A percentile compares a stretch with the other conserved stretches of the same genome.
Conservation (phyloP, 1,284 basidiomycete species). For the Polyporus tsugae region DNA sequence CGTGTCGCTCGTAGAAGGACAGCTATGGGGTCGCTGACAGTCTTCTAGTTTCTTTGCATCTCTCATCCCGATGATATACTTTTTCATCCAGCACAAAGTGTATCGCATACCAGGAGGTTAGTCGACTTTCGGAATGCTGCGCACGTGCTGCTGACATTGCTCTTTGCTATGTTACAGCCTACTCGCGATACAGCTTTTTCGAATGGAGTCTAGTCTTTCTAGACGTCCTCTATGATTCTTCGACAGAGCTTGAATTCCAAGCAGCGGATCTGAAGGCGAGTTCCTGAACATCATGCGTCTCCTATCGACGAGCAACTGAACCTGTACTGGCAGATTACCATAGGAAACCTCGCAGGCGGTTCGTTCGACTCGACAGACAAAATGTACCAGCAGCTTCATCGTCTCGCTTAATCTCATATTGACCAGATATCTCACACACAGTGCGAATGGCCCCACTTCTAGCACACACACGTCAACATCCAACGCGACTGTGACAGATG, state of each 20-base stretch:
- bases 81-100: conserved; percentile 87
- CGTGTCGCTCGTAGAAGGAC: conserved; percentile 32
- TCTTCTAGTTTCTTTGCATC: conserved; percentile 70
- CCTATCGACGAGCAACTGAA: neutral
- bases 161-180: conserved; percentile 59
- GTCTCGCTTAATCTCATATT: conserved; percentile 45
- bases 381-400: conserved; percentile 52
- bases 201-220: conserved; percentile 88
- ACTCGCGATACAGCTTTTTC: conserved; percentile 86
- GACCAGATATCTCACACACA: conserved; percentile 19
- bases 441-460: neutral
- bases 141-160: neutral
- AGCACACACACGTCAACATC: no score
- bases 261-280: conserved; percentile 61
- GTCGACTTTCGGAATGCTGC: conserved; percentile 23
- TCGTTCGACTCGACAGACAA: conserved; percentile 37
- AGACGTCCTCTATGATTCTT: conserved; percentile 83
- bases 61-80: conserved; percentile 82
- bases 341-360: conserved; percentile 37
- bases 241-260: conserved; percentile 69
- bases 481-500: neutral
- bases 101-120: conserved; percentile 80
- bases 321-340: conserved; percentile 40
- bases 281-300: no score
- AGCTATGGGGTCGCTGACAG: neutral